Evolutionary conservation across 805 yeast species (phyloP).

Genomic region (Candida khao-thaluensis): DNA sequence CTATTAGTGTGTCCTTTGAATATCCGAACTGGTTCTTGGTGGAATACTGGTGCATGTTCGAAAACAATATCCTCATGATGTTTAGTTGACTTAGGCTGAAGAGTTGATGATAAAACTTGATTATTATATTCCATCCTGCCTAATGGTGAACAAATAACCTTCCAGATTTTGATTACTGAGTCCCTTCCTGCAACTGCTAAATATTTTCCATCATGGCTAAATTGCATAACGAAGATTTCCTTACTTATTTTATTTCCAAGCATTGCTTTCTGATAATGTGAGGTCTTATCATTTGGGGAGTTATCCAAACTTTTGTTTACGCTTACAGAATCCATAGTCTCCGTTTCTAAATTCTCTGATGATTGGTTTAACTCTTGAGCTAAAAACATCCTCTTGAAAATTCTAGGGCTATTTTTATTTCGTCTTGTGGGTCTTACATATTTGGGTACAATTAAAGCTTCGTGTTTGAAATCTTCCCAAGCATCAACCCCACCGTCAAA

Average conservation of each 20-base stretch:
- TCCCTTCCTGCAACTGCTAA: conserved; percentile 85
- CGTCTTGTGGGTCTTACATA: conserved; percentile 51
- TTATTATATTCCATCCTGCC: conserved; percentile 54
- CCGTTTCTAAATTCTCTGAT: conserved; percentile 13
- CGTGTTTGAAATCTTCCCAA: conserved; percentile 33
- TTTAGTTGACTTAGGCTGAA: conserved; percentile 6
- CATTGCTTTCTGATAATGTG: neutral
- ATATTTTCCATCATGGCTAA: conserved; percentile 76
- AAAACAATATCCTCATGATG: conserved; percentile 17
- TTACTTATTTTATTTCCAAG: conserved; percentile 15
- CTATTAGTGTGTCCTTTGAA: conserved; percentile 70
- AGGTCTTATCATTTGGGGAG: neutral
- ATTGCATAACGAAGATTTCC: conserved; percentile 73
- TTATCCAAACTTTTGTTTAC: neutral
- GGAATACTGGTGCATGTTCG: conserved; percentile 75
- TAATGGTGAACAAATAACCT: conserved; percentile 70
- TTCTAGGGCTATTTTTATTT: conserved; percentile 45
- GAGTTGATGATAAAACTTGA: conserved; percentile 9
- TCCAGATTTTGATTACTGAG: conserved; percentile 68
- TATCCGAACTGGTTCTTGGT: conserved; percentile 57
- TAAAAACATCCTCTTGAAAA: conserved; percentile 53
- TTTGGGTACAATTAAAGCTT: conserved; percentile 51
- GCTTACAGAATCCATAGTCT: conserved; percentile 2
- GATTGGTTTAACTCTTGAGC: conserved; percentile 57
- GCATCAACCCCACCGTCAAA: neutral